Evolutionary conservation across 2,329 filamentous ascomycete genomes (phyloP).

Genomic region (Calonectria naviculata): DNA sequence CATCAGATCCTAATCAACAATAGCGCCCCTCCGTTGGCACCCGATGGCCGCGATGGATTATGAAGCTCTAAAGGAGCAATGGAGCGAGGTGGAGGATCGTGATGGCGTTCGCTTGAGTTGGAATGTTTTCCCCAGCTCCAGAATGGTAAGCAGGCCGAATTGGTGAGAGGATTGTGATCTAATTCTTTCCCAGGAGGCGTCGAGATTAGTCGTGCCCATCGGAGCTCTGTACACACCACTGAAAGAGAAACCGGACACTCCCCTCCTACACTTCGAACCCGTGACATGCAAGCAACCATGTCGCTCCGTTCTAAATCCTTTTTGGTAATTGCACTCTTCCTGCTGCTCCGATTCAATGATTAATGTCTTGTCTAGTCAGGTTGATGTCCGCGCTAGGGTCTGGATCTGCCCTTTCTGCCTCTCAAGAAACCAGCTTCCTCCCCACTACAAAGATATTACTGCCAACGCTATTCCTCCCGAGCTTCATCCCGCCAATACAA

Average conservation of each 20-base stretch:
- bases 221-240: conserved; percentile 95
- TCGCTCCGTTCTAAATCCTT: conserved; percentile 95
- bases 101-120: conserved; percentile 97
- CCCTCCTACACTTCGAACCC: conserved; percentile 93
- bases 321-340: conserved; percentile 73
- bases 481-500: conserved; percentile 83
- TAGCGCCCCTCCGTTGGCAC: neutral
- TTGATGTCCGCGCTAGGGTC: conserved; percentile 84
- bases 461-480: conserved; percentile 85
- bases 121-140: conserved; percentile 98
- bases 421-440: conserved; percentile 83
- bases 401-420: conserved; percentile 94
- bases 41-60: conserved; percentile 76
- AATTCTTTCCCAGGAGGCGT: conserved; percentile 74
- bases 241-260: conserved; percentile 93
- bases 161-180: neutral
- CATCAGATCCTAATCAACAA: neutral
- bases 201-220: conserved; percentile 93
- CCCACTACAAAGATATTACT: conserved; percentile 92
- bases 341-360: neutral
- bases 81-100: conserved; percentile 95
- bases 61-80: conserved; percentile 93
- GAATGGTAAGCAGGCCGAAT: conserved; percentile 75
- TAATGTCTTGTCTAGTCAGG: conserved; percentile 67
- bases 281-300: conserved; percentile 97